phyloP scores from a whole-genome alignment of 305 asterid genomes.

The Fraxinus nigra region DNA sequence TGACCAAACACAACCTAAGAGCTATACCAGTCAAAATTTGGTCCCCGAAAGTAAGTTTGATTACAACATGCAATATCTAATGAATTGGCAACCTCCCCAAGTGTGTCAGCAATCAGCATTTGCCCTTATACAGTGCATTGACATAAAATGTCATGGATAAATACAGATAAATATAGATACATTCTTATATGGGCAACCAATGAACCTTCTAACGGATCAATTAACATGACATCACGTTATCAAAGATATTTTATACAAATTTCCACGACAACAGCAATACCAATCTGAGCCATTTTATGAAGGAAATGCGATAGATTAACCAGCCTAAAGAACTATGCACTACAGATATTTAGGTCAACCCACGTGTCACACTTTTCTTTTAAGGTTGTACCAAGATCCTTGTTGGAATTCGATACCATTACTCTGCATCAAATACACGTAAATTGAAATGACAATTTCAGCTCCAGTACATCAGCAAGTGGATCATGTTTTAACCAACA shows the following conservation, averaged over 20 bases:
- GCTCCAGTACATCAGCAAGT: neutral
- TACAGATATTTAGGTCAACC: neutral
- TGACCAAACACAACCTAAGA: neutral
- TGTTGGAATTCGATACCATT: neutral
- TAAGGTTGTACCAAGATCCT: neutral
- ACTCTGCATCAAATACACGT: neutral
- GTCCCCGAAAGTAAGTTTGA: neutral
- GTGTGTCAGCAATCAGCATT: neutral
- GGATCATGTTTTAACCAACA: neutral
- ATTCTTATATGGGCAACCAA: slow-evolving; percentile 13
- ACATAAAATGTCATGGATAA: neutral
- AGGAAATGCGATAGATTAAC: slow-evolving; percentile 5
- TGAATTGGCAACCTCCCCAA: neutral
- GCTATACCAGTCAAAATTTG: neutral
- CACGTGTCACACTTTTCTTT: neutral
- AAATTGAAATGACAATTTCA: neutral
- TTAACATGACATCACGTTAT: neutral
- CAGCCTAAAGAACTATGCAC: neutral
- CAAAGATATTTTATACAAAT: neutral
- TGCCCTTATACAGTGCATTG: neutral
- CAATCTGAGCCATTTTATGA: slow-evolving; percentile 4
- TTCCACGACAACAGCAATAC: neutral
- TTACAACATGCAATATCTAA: neutral
- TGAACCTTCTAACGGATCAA: slow-evolving; percentile 27
- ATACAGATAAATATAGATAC: neutral